phyloP scores from a whole-genome alignment of 805 yeast species.

The Saccharomycopsis capsularis region DNA sequence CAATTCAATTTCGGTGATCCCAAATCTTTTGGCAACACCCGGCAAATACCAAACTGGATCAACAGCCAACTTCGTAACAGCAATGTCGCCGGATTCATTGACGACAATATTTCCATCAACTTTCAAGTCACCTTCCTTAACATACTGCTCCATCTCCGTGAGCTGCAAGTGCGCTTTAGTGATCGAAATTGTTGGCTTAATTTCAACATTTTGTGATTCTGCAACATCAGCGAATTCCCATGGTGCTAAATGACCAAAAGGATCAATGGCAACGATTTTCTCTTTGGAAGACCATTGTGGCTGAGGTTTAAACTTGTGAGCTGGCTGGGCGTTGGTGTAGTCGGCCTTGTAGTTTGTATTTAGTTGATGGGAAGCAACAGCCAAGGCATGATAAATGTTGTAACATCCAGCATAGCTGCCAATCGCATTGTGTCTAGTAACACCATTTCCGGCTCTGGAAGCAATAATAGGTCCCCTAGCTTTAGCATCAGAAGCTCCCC shows the following conservation, averaged over 20 bases:
- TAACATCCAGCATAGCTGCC: conserved; percentile 64
- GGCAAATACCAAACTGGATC: conserved; percentile 71
- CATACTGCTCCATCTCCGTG: conserved; percentile 51
- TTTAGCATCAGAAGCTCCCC: conserved; percentile 46
- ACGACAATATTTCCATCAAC: conserved; percentile 59
- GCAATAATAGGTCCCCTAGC: conserved; percentile 54
- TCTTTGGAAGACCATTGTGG: conserved; percentile 49
- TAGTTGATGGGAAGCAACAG: conserved; percentile 54
- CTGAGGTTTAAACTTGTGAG: conserved; percentile 46
- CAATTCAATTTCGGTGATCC: conserved; percentile 47
- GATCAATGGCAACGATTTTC: conserved; percentile 60
- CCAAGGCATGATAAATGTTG: conserved; percentile 57
- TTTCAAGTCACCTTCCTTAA: conserved; percentile 41
- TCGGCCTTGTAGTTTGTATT: conserved; percentile 48
- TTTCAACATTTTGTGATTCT: conserved; percentile 42
- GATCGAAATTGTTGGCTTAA: conserved; percentile 59
- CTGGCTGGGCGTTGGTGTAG: conserved; percentile 58
- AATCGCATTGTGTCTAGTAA: conserved; percentile 50
- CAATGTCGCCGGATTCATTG: conserved; percentile 53
- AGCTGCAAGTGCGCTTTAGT: conserved; percentile 61
- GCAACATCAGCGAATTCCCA: conserved; percentile 44
- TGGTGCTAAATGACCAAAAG: conserved; percentile 61
- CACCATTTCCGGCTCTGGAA: conserved; percentile 42
- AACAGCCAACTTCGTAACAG: conserved; percentile 57
- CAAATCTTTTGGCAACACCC: conserved; percentile 58